These are phyloP conservation scores for Butyriboletus loyo DNA, from an alignment of 768 basidiomycete species.

Conservation along the genomic window DNA sequence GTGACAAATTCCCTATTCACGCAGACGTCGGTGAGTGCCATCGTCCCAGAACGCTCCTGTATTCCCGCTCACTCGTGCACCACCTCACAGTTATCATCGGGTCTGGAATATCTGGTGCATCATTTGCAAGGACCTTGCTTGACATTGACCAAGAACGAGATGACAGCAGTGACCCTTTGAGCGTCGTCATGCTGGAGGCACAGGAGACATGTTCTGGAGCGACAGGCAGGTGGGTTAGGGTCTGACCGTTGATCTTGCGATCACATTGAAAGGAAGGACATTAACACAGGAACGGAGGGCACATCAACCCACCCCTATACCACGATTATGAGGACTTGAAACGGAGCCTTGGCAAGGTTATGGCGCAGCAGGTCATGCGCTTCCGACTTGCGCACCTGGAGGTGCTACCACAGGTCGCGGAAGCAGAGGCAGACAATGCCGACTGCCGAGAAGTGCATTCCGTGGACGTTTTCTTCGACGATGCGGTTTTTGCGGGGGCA, in stretches of 20 bases:
- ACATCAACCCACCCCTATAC: slow-evolving; percentile 47
- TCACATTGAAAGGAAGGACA: neutral
- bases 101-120: slow-evolving; percentile 50
- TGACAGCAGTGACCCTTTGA: slow-evolving; percentile 17
- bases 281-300: slow-evolving; percentile 45
- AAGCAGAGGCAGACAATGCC: slow-evolving; percentile 26
- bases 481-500: slow-evolving; percentile 33
- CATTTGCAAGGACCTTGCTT: slow-evolving; percentile 41
- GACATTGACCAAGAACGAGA: slow-evolving; percentile 22
- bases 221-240: slow-evolving; percentile 42
- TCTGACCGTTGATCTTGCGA: neutral
- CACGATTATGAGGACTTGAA: slow-evolving; percentile 43
- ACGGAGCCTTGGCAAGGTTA: slow-evolving; percentile 33
- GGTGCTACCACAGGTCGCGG: slow-evolving; percentile 30
- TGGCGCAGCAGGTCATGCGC: slow-evolving; percentile 39
- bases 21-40: slow-evolving; percentile 51
- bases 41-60: neutral
- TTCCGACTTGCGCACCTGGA: slow-evolving; percentile 40
- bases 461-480: slow-evolving; percentile 35
- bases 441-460: slow-evolving; percentile 32
- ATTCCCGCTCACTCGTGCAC: neutral
- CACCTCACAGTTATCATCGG: slow-evolving; percentile 44
- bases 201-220: slow-evolving; percentile 55
- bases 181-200: slow-evolving; percentile 60
- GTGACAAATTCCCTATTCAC: slow-evolving; percentile 37